Percentiles rank a stretch among this genome's conserved stretches.
Evolutionary conservation across 140 eudicot genomes (phyloP).

Genomic region (Senecio squalidus): DNA sequence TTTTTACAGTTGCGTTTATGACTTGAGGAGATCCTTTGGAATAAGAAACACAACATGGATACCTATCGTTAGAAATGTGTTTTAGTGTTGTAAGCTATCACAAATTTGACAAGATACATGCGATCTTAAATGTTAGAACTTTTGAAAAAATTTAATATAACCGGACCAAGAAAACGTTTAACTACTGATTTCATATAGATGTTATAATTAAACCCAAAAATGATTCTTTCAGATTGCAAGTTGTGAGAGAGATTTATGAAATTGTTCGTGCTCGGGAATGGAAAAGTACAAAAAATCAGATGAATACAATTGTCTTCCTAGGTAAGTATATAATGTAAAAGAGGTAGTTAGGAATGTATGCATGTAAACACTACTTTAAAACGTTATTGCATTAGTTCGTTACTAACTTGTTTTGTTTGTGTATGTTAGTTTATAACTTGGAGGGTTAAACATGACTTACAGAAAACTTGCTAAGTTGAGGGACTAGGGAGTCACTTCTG

Average conservation of each 20-base stretch:
- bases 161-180: neutral
- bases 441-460: too few species aligned
- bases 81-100: slow-evolving; percentile 62
- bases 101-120: slow-evolving; percentile 85
- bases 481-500: too few species aligned
- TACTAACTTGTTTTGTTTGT: too few species aligned
- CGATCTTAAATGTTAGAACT: neutral
- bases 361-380: too few species aligned
- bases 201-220: neutral
- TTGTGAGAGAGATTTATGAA: slow-evolving; percentile 89
- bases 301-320: slow-evolving; percentile 76
- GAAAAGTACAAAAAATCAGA: slow-evolving; percentile 46
- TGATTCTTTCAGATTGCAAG: slow-evolving; percentile 33
- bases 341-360: too few species aligned
- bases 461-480: too few species aligned
- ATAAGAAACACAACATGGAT: slow-evolving; percentile 81
- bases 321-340: slow-evolving; percentile 39
- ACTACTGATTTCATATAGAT: neutral
- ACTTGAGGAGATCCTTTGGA: slow-evolving; percentile 92
- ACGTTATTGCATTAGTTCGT: too few species aligned
- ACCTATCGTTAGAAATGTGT: slow-evolving; percentile 90
- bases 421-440: too few species aligned
- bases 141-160: neutral
- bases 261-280: slow-evolving; percentile 75
- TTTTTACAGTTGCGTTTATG: slow-evolving; percentile 57